phyloP scores from a whole-genome alignment of 176 grass and related monocot species.

The Aegilops sharonensis region DNA sequence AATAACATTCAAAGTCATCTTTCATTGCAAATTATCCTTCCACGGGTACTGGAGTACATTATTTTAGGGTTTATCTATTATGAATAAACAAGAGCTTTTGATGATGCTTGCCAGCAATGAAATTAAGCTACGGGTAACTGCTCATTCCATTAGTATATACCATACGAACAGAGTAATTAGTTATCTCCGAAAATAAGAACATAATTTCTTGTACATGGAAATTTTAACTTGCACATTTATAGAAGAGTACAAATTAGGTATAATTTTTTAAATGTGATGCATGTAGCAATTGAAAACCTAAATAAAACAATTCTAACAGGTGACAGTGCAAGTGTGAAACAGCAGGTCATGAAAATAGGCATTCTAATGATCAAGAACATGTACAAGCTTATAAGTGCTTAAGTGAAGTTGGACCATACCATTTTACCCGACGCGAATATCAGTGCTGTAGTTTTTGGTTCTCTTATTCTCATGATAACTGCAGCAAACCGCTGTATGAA shows the following conservation, averaged over 20 bases:
- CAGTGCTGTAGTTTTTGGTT: constrained; percentile 96
- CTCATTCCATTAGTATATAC: neutral
- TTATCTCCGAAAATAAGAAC: neutral
- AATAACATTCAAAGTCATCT: constrained; percentile 4
- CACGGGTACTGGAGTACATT: neutral
- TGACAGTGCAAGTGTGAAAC: neutral
- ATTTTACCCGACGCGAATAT: constrained; percentile 99
- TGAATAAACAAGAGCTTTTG: neutral
- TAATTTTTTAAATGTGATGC: neutral
- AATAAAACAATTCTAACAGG: constrained; percentile 9
- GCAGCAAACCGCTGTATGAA: constrained; percentile 94
- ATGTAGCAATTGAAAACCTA: neutral
- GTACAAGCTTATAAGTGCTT: neutral
- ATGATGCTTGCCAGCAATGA: neutral
- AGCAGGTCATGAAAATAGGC: neutral
- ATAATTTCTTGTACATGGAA: neutral
- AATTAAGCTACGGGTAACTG: neutral
- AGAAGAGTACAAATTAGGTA: neutral
- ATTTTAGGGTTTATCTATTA: neutral
- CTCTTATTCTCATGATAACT: constrained; percentile 99
- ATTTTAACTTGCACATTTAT: neutral
- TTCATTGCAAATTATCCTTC: neutral
- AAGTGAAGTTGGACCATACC: constrained; percentile 41
- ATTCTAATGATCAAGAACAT: neutral
- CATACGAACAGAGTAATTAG: neutral